Conservation (phyloP, 108 stramenopile species). For the Conticribra guillardii region DNA sequence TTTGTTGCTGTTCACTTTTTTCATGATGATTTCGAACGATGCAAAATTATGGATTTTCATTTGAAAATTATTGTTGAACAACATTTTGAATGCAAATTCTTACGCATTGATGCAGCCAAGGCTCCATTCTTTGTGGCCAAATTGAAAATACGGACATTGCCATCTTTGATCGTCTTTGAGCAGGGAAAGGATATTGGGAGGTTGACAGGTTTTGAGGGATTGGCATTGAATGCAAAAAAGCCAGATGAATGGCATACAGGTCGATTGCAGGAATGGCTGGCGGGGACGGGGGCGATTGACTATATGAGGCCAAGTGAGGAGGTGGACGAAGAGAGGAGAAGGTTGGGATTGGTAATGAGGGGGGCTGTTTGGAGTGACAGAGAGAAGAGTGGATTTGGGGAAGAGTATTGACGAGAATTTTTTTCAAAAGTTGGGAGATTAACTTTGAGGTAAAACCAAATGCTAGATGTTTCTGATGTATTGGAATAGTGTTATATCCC, state of each 20-base stretch:
- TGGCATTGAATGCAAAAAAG: constrained; percentile 52
- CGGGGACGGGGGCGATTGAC: constrained; percentile 68
- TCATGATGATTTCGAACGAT: constrained; percentile 94
- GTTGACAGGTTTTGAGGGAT: constrained; percentile 78
- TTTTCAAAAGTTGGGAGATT: too few relatives aligned
- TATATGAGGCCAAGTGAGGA: constrained; percentile 62
- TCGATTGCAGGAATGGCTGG: constrained; percentile 72
- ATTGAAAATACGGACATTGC: constrained; percentile 76
- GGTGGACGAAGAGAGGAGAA: constrained; percentile 48
- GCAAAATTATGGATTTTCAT: constrained; percentile 97
- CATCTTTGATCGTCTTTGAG: constrained; percentile 79
- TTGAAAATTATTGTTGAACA: constrained; percentile 70
- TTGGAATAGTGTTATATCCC: too few relatives aligned
- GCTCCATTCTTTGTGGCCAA: constrained; percentile 97
- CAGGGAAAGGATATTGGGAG: constrained; percentile 80
- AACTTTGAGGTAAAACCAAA: too few relatives aligned
- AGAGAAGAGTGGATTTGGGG: constrained; percentile 22
- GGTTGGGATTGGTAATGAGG: constrained; percentile 43
- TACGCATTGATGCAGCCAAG: constrained; percentile 94
- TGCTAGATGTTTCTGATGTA: too few relatives aligned
- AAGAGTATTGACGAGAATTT: constrained; percentile 26
- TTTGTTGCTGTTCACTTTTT: constrained; percentile 93
- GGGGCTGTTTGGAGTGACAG: constrained; percentile 47
- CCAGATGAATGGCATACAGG: constrained; percentile 82
- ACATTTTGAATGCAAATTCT: constrained; percentile 90